phyloP scores from a whole-genome alignment of 2,329 filamentous ascomycete genomes.

The Graphium sp. region DNA sequence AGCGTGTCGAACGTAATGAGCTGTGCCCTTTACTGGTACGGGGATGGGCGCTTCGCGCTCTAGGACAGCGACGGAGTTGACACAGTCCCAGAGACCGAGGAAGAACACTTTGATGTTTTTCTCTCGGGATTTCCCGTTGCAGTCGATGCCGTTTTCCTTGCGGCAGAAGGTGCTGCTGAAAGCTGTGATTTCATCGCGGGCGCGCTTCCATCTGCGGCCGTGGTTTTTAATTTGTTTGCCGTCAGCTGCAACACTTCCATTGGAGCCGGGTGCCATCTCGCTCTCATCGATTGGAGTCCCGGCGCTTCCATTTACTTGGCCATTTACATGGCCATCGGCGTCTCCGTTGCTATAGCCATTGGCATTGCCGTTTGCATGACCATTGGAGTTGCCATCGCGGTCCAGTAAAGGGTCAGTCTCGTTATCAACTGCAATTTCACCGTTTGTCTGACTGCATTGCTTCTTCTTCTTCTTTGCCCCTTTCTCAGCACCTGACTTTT shows the following conservation, averaged over 20 bases:
- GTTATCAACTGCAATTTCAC: too few species aligned
- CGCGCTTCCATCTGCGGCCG: slow-evolving; percentile 9
- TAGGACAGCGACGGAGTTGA: slow-evolving; percentile 28
- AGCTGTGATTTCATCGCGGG: slow-evolving; percentile 19
- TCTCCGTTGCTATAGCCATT: too few species aligned
- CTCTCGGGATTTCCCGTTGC: slow-evolving; percentile 7
- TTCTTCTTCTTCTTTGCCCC: slow-evolving; percentile 9
- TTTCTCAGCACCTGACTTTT: slow-evolving; percentile 5
- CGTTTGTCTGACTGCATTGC: too few species aligned
- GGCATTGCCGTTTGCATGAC: too few species aligned
- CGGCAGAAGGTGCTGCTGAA: slow-evolving; percentile 31
- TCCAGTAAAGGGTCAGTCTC: too few species aligned
- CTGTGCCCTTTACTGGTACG: slow-evolving; percentile 19
- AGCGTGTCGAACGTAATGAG: slow-evolving; percentile 29
- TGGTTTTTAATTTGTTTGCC: too few species aligned
- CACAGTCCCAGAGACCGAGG: slow-evolving; percentile 37
- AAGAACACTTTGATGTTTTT: slow-evolving; percentile 30
- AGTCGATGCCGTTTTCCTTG: slow-evolving; percentile 10
- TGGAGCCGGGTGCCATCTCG: too few species aligned
- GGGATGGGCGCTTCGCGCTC: slow-evolving; percentile 20
- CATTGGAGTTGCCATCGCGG: too few species aligned
- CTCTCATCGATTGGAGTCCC: too few species aligned
- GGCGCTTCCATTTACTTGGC: too few species aligned
- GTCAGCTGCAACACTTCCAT: too few species aligned
- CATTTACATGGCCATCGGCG: too few species aligned